Evolutionary conservation across 2,329 filamentous ascomycete genomes (phyloP), one percentile per base, ranked within the genome.

Genomic region (Calycina herbarum): DNA sequence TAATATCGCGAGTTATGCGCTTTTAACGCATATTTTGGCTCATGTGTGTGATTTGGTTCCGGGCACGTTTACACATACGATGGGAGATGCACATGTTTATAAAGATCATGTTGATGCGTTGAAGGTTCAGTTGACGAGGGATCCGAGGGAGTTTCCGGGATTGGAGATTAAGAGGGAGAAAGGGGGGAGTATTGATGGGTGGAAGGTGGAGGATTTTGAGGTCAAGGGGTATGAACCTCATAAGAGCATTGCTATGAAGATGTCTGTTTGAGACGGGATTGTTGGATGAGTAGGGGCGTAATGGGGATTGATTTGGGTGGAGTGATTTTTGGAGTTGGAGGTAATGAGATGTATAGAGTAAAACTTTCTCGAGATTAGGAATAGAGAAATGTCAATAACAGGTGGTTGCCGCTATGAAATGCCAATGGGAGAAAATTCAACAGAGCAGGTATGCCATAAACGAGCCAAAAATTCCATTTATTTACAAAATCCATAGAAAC

Each of bases 61-160:
- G 0, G 95, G 94, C 0, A 94, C 87, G 61, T 84, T 99, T 68
- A 95, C 93, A 48, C 95, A 98, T 78, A 93, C 93, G 59, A 96
- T 99, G 93, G 95, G 95, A 15, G 95, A 99, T 78, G 93, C 94
- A n/a, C 95, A 99, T 78, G 89, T 99, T 1, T 99, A 99, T 78
- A 79, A 90, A 7, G 94, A 99, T 77, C 95, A 99, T 77, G 86
- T 96, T 7, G 93, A 96, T 63, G 94, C 95, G 13, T 81, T 99
- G 65, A 85, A 90, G 75, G 84, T 87, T 64, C 95, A 99, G 80
- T 76, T 98, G 40, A 85, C 87, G 76, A 83, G 95, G 7, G 90
- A 94, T 76, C 95, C 95, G 31, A 85, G 87, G 11, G 84, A 86
- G 0, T 98, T 98, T 71, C 95, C 95, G 0, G 86, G 86, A 59